A percentile compares a stretch with the other conserved stretches of the same genome.
Evolutionary conservation across 805 yeast genomes (phyloP).

Genomic region (Candida vaughaniae): DNA sequence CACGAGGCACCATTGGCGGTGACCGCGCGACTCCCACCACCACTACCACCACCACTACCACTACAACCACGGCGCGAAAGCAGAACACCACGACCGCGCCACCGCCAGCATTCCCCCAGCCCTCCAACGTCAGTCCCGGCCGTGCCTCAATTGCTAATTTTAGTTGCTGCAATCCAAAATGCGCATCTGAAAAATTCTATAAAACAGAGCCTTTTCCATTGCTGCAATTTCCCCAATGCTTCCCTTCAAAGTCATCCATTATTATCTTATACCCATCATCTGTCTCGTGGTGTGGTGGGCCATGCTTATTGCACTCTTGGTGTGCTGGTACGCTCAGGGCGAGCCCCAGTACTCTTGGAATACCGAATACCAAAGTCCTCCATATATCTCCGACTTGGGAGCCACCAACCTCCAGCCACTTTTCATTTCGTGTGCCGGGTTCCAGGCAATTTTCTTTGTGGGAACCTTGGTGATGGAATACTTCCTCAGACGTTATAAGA

Average conservation of each 20-base stretch:
- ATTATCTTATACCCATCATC: conserved; percentile 62
- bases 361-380: conserved; percentile 45
- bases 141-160: neutral
- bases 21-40: too few relatives aligned
- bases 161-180: too few relatives aligned
- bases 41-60: too few relatives aligned
- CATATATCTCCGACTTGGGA: conserved; percentile 83
- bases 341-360: conserved; percentile 65
- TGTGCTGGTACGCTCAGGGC: conserved; percentile 80
- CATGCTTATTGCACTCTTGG: conserved; percentile 77
- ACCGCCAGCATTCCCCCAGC: too few relatives aligned
- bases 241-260: conserved; percentile 44
- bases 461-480: conserved; percentile 64
- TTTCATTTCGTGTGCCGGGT: conserved; percentile 73
- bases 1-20: too few relatives aligned
- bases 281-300: conserved; percentile 83
- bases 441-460: conserved; percentile 74
- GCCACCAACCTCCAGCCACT: conserved; percentile 85
- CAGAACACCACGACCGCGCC: too few relatives aligned
- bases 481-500: conserved; percentile 54
- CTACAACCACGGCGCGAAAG: too few relatives aligned
- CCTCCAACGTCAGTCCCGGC: too few relatives aligned
- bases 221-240: conserved; percentile 1
- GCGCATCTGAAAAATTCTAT: neutral
- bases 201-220: neutral